Percentiles rank a stretch among this genome's conserved stretches.
These are phyloP conservation scores for Sarocladium strictum DNA, from an alignment of 2,329 filamentous ascomycete species.

Conservation along the genomic window DNA sequence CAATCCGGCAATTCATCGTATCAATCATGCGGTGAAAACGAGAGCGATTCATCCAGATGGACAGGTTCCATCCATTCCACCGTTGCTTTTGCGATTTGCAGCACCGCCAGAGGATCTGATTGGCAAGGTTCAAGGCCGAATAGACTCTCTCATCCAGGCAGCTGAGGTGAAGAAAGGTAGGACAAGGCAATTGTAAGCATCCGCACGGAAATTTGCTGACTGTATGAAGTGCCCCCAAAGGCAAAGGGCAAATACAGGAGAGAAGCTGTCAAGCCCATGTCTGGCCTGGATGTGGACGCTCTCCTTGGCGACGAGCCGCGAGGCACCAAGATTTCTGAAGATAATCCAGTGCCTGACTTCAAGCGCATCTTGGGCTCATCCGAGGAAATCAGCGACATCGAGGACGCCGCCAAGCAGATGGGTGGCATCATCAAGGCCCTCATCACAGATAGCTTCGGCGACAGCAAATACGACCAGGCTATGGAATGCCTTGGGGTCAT, in stretches of 20 bases:
- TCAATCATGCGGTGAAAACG: conserved; percentile 78
- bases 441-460: conserved; percentile 68
- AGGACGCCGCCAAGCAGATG: conserved; percentile 69
- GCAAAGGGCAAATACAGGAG: conserved; percentile 65
- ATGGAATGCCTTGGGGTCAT: conserved; percentile 72
- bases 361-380: conserved; percentile 66
- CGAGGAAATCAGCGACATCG: conserved; percentile 54
- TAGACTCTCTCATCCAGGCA: conserved; percentile 60
- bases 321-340: conserved; percentile 40
- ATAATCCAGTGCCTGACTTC: conserved; percentile 87
- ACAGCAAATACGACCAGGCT: conserved; percentile 66
- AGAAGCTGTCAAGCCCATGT: conserved; percentile 74
- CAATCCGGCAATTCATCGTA: conserved; percentile 79
- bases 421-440: conserved; percentile 61
- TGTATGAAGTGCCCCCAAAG: conserved; percentile 63
- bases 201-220: conserved; percentile 14
- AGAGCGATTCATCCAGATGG: conserved; percentile 70
- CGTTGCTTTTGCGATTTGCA: conserved; percentile 66
- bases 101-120: conserved; percentile 64
- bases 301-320: conserved; percentile 56
- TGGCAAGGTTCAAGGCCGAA: conserved; percentile 44
- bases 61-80: conserved; percentile 54
- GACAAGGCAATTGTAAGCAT: neutral
- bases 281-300: conserved; percentile 79
- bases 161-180: conserved; percentile 80